A percentile compares a stretch with the other conserved stretches of the same genome.
Conservation (phyloP, 371 early-diverging fungal genomes). For the Smittium culicis region DNA sequence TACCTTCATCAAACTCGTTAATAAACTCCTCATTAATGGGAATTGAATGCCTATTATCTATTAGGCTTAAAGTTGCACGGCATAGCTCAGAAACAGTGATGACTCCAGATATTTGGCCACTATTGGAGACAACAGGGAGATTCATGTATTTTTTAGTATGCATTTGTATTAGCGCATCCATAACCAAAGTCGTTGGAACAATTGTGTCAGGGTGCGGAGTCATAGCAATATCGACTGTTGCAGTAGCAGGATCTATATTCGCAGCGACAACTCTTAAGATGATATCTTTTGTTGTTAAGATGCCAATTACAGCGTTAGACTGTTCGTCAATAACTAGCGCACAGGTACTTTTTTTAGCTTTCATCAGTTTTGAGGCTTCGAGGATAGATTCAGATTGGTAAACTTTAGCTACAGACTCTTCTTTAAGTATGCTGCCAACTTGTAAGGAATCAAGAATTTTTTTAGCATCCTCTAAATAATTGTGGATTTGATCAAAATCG, state of each 20-base stretch:
- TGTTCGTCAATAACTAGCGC: slow-evolving; percentile 72
- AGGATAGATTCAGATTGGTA: slow-evolving; percentile 61
- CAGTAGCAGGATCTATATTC: slow-evolving; percentile 71
- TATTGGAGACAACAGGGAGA: slow-evolving; percentile 76
- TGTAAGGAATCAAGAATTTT: slow-evolving; percentile 78
- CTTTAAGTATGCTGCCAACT: slow-evolving; percentile 60
- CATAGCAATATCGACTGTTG: slow-evolving; percentile 91
- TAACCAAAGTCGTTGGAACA: slow-evolving; percentile 58
- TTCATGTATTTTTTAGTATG: slow-evolving; percentile 91
- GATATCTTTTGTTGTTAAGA: slow-evolving; percentile 90
- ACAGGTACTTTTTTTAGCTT: slow-evolving; percentile 69
- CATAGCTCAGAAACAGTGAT: slow-evolving; percentile 86
- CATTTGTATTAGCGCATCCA: slow-evolving; percentile 91
- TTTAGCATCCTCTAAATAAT: slow-evolving; percentile 53
- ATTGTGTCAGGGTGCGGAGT: slow-evolving; percentile 96
- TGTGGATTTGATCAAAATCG: slow-evolving; percentile 39
- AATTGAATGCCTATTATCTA: slow-evolving; percentile 42
- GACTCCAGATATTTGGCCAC: slow-evolving; percentile 58
- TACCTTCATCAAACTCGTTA: no score
- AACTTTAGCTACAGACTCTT: slow-evolving; percentile 57
- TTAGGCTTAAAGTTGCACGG: slow-evolving; percentile 60
- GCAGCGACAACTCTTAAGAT: slow-evolving; percentile 92
- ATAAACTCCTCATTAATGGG: no score
- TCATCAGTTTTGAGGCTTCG: slow-evolving; percentile 83
- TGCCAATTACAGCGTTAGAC: slow-evolving; percentile 65